Base-by-base conservation (phyloP, 2,329 filamentous ascomycete species). In the Westerdykella aurantiaca region DNA sequence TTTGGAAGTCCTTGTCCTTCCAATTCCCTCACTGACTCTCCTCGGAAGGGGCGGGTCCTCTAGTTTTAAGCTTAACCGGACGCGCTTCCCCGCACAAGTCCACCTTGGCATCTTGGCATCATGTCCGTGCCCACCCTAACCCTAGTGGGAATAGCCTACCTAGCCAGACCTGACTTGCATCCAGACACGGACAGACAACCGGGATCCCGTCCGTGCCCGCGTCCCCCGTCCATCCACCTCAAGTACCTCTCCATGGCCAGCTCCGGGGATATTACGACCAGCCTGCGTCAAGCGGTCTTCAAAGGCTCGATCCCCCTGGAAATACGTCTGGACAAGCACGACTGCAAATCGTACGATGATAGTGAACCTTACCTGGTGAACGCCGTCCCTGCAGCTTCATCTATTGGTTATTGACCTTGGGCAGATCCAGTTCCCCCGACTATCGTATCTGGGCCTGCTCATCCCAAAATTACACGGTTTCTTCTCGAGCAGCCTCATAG, bases 381-480 rank as follows among this genome's bases (percentile, higher is more conserved):
- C 40, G 46, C 21, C 21, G 13, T 31, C 40, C 44, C 38, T 50
- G 31, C 34, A n/a, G 35, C 3, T 13, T 29, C 31, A 34, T 34
- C 33, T 35, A 37, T 31, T 16, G 4, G 11, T 39, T 38, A 21
- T 48, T 53, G 21, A 48, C 17, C 11, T 34, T 10, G 14, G 34
- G 12, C 50, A 81, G 73, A 74, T 85, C 47, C 76, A 80, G 38
- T 76, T 75, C 43, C 80, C 82, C 5, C 78, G 84, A 21, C 69
- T 87, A 31, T 84, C 82, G 9, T 87, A 87, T 67, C 72, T 87
- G 1, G 80, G 82, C 5, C 77, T 85, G 38, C 72, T 86, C 21
- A 72, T 85, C 3, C 76, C 79, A 13, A 76, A 72, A 44, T 68
- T 87, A 6, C 79, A 80, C 51, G 69, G 72, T 39, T 86, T 86